These are phyloP conservation scores for Claviceps fusiformis DNA, from an alignment of 2,329 filamentous ascomycete species.

Conservation along the genomic window DNA sequence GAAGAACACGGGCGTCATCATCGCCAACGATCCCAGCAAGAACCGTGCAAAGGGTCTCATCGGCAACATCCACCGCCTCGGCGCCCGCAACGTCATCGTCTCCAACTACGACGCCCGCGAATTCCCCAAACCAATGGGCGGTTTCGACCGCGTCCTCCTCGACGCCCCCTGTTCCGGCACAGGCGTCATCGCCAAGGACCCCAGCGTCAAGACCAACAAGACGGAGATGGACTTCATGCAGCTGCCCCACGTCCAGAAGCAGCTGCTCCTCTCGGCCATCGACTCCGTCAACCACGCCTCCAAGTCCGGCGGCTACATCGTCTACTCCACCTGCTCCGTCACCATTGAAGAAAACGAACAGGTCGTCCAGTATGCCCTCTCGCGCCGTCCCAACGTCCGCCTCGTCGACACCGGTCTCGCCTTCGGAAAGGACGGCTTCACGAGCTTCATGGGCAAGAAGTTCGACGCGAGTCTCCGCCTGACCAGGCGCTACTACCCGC, in stretches of 20 bases:
- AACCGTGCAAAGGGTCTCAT: slow-evolving; percentile 90
- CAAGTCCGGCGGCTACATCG: slow-evolving; percentile 87
- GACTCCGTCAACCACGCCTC: slow-evolving; percentile 85
- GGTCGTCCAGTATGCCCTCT: slow-evolving; percentile 86
- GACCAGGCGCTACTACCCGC: slow-evolving; percentile 77
- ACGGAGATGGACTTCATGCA: slow-evolving; percentile 88
- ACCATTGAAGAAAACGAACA: slow-evolving; percentile 83
- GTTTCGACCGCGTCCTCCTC: slow-evolving; percentile 87
- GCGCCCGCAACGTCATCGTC: slow-evolving; percentile 85
- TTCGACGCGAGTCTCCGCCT: slow-evolving; percentile 78
- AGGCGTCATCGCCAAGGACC: slow-evolving; percentile 93
- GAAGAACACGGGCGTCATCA: slow-evolving; percentile 78
- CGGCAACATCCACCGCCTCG: slow-evolving; percentile 91
- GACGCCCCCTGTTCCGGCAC: slow-evolving; percentile 95
- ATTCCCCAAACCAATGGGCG: slow-evolving; percentile 87
- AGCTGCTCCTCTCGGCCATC: slow-evolving; percentile 82
- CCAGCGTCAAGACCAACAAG: slow-evolving; percentile 96
- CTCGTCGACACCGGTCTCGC: slow-evolving; percentile 82
- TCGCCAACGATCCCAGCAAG: slow-evolving; percentile 95
- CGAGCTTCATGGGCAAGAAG: slow-evolving; percentile 75
- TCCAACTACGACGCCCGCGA: slow-evolving; percentile 91
- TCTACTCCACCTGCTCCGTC: slow-evolving; percentile 94
- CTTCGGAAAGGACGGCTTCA: slow-evolving; percentile 90
- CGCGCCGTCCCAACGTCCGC: slow-evolving; percentile 82
- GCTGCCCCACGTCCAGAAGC: slow-evolving; percentile 88